phyloP scores from a whole-genome alignment of 108 stramenopile genomes.

The Nitzschia inconspicua region DNA sequence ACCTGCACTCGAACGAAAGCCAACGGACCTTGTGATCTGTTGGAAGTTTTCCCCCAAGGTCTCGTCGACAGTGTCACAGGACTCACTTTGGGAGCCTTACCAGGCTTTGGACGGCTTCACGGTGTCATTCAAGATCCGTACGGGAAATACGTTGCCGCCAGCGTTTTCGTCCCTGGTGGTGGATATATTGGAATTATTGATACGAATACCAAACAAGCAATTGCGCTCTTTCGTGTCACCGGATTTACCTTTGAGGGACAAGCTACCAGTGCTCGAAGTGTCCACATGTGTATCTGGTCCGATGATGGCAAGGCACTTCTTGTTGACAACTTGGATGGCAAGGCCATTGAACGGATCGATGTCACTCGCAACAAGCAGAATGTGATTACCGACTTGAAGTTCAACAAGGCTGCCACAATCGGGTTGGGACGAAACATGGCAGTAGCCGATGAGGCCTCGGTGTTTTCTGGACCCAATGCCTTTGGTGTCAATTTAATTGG shows the following conservation, averaged over 20 bases:
- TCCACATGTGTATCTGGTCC: conserved; percentile 37
- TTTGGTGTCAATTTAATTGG: conserved; percentile 22
- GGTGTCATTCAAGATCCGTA: conserved; percentile 21
- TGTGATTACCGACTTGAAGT: conserved; percentile 11
- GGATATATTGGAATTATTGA: conserved; percentile 24
- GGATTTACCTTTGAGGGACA: neutral
- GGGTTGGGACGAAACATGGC: conserved; percentile 16
- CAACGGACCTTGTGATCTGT: conserved; percentile 20
- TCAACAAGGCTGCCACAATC: conserved; percentile 22
- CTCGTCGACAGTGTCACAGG: conserved; percentile 8
- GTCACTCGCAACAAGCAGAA: conserved; percentile 11
- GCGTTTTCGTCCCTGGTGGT: conserved; percentile 22
- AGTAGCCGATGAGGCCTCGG: conserved; percentile 15
- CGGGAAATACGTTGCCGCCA: conserved; percentile 24
- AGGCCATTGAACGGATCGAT: conserved; percentile 34
- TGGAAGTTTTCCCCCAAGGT: conserved; percentile 25
- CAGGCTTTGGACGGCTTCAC: conserved; percentile 27
- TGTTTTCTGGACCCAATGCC: conserved; percentile 22
- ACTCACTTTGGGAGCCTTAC: neutral
- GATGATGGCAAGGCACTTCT: conserved; percentile 20
- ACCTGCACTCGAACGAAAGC: conserved; percentile 8
- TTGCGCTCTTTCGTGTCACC: conserved; percentile 32
- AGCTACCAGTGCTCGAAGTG: neutral
- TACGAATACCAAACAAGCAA: conserved; percentile 22
- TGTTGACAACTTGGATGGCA: conserved; percentile 26